Evolutionary conservation across 371 early-diverging fungal genomes (phyloP), one percentile per base, ranked within the genome.

Genomic region (Rhizopus delemar): DNA sequence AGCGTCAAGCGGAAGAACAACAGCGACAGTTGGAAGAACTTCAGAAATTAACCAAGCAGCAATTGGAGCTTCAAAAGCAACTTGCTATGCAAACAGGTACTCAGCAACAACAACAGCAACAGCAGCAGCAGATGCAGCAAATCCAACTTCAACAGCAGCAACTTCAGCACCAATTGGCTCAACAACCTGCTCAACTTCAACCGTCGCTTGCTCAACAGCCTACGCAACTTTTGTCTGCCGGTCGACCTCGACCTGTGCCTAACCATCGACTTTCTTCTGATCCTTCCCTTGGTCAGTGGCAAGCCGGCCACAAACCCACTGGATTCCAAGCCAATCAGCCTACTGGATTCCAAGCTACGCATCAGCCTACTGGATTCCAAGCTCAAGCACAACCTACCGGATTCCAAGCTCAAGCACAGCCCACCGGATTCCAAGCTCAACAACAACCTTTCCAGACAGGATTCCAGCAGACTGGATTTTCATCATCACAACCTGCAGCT

Each of bases 201-300:
- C 54, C 64, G 11, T 56, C 59, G 13, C 41, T 35, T n/a, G 48
- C 8, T 8, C 48, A 48, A 48, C 60, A 53, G 8, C 48, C 52
- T n/a, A 43, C 33, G 51, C 58, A 57, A 35, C 43, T 29, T 1
- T 49, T 38, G 16, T 13, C 46, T 38, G 48, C 53, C 15, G 66
- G 68, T 32, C 59, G 70, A 53, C 67, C 57, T 39, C 62, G 75
- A 39, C 75, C 75, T 43, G 58, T 60, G 0, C 61, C 75, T 45
- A 48, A 46, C 28, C 35, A 66, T 16, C 65, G 57, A 54, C 57
- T 72, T 34, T 53, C 56, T 3, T 59, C 63, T n/a, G 75, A 70
- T 49, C 65, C 70, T 39, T 56, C 70, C 1, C 57, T 75, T 16
- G 61, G 69, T 15, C 66, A 69, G 56, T 75, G 75, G 75, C 69